Evolutionary conservation across 352 stramenopile species (phyloP), one percentile per base, ranked within the genome.

Genomic region (Globisporangium cystogenes): DNA sequence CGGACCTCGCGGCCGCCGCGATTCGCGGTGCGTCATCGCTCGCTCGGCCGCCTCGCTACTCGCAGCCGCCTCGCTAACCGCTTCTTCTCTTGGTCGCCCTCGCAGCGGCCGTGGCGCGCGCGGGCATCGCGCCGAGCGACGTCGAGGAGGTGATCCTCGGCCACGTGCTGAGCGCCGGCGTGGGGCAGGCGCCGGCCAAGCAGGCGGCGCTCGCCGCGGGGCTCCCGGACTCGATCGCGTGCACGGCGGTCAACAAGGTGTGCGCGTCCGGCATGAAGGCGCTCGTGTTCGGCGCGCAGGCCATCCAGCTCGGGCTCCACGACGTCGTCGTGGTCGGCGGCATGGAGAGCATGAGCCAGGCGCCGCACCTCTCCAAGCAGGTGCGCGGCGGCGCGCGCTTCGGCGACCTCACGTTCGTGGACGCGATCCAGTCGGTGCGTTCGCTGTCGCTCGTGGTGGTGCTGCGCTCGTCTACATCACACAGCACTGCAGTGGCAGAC

Each of bases 241-340:
- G 92, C 65, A 98, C 93, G 20, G 98, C 91, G 1, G 77, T 99
- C n/a, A 99, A 99, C 76, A 99, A 99, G 72, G 95, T 99, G 21
- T 99, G 96, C 69, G 95, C 89, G 6, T 94, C 73, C 1, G 89
- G 90, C 47, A 95, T 98, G 85, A 98, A 98, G 66, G 77, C 87
- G 27, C 54, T 91, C 24, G 89, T 91, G 68, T 73, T 98, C 48
- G 86, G 68, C 7, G 69, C 87, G 7, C 85, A 96, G 60, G 55
- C 72, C n/a, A 95, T 99, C 44, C 82, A 89, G 68, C 65, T 98
- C 39, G 90, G 87, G 3, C 53, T 78, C 45, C 60, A 64, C 3
- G 75, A 86, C 57, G 73, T 95, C 20, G 74, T 98, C 21, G 70
- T 98, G 23, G 87, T 94, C 7, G 95, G 91, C 29, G 66, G 64